Evolutionary conservation across 306 rosid species (phyloP).

Genomic region (Malus domestica): DNA sequence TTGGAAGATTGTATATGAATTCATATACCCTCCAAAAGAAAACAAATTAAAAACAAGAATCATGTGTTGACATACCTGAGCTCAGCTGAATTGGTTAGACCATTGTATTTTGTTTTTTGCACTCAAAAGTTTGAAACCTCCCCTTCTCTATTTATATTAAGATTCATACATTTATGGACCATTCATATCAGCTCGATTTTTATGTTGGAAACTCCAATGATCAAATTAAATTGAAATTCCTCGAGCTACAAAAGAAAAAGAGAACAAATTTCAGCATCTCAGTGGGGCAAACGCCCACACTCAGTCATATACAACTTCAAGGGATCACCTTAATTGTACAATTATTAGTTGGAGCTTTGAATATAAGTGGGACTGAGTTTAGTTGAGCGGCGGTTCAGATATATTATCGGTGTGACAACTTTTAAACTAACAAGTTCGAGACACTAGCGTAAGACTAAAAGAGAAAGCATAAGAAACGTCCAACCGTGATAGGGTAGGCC

Average conservation of each 20-base stretch:
- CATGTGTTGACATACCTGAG: no score
- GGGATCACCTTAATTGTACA: not conserved
- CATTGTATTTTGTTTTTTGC: no score
- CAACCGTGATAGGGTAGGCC: not conserved
- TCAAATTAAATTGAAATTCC: not conserved
- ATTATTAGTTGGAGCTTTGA: not conserved
- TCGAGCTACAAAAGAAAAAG: not conserved
- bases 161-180: no score
- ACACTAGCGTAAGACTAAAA: not conserved
- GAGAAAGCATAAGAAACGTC: not conserved
- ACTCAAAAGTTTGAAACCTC: not conserved
- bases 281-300: not conserved
- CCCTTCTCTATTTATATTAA: not conserved
- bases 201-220: not conserved
- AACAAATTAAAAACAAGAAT: no score
- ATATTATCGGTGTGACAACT: not conserved
- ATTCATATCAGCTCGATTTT: not conserved
- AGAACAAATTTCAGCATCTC: constrained; percentile 1
- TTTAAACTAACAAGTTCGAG: not conserved
- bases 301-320: not conserved
- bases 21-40: no score
- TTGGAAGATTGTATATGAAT: not conserved
- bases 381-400: constrained; percentile 1
- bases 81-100: no score
- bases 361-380: constrained; percentile 18